These are phyloP conservation scores for Larix kaempferi DNA, from an alignment of 75 land plant species.

Conservation along the genomic window DNA sequence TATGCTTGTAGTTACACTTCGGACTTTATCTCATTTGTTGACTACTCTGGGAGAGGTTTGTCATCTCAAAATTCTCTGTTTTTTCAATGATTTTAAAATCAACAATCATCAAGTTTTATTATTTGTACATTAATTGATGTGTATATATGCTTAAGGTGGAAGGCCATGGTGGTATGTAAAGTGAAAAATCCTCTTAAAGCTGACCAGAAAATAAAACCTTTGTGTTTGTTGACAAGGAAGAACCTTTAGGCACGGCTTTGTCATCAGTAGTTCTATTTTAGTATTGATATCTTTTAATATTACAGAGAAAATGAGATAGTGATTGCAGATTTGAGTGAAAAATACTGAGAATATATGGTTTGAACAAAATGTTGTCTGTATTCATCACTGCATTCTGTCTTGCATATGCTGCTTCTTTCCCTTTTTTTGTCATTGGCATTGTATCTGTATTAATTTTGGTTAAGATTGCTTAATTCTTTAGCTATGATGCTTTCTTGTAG, in stretches of 20 bases:
- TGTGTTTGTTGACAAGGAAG: neutral
- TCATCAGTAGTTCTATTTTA: neutral
- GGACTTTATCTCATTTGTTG: constrained; percentile 77
- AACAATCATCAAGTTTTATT: too few relatives aligned
- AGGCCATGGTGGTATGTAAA: neutral
- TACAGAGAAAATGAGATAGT: neutral
- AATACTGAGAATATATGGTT: neutral
- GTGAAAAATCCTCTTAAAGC: neutral
- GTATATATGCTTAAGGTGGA: neutral
- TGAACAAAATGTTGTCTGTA: neutral
- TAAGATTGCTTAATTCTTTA: too few relatives aligned
- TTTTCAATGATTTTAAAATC: neutral
- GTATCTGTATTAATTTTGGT: too few relatives aligned
- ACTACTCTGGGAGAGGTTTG: constrained; percentile 88
- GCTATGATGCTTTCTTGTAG: too few relatives aligned
- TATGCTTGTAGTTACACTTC: constrained; percentile 64
- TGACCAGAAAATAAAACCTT: neutral
- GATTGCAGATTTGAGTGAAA: neutral
- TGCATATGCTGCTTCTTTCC: too few relatives aligned
- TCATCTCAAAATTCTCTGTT: neutral
- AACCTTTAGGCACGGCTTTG: too few relatives aligned
- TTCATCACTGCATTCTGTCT: neutral
- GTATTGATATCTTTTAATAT: constrained; percentile 7
- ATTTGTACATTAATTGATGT: neutral
- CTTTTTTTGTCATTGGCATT: too few relatives aligned